Conservation (phyloP, 2,329 filamentous ascomycete species). For the Fusarium dlaminii region DNA sequence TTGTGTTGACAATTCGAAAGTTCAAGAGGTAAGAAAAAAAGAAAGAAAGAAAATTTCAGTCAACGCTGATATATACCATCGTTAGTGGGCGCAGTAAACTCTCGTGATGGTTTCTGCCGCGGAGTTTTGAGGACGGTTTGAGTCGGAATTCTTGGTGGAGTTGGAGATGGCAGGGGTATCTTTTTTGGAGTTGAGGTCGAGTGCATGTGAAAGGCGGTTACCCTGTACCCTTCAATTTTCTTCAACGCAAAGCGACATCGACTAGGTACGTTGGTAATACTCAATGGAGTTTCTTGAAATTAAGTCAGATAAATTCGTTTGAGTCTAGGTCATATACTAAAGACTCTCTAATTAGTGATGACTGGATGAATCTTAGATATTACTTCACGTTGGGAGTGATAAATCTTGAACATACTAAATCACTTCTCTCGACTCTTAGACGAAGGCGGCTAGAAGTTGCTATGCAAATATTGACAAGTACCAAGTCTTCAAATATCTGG, state of each 20-base stretch:
- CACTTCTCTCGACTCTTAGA: background rate
- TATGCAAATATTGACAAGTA: accelerated
- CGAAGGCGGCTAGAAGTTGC: accelerated
- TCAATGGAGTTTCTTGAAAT: background rate
- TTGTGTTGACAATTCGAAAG: background rate
- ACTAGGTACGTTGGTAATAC: background rate
- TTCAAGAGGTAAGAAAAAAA: background rate
- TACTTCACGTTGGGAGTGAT: no score
- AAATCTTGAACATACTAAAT: accelerated
- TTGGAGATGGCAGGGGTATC: slow-evolving; percentile 24
- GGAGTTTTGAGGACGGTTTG: slow-evolving; percentile 55
- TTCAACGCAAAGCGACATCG: background rate
- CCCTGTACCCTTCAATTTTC: background rate
- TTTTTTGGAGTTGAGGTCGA: slow-evolving; percentile 31
- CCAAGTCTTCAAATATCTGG: background rate
- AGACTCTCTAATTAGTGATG: background rate
- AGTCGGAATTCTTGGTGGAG: slow-evolving; percentile 14
- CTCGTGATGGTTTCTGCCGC: slow-evolving; percentile 60
- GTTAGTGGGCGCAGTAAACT: slow-evolving; percentile 24
- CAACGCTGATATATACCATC: slow-evolving; percentile 37
- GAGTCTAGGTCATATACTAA: background rate
- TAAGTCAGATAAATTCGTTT: background rate
- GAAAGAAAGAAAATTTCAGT: slow-evolving; percentile 2
- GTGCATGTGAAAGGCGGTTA: slow-evolving; percentile 14
- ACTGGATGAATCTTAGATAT: background rate